A percentile compares a stretch with the other conserved stretches of the same genome.
These are phyloP conservation scores for Komagataella ulmi DNA, from an alignment of 805 yeast species.

Conservation along the genomic window DNA sequence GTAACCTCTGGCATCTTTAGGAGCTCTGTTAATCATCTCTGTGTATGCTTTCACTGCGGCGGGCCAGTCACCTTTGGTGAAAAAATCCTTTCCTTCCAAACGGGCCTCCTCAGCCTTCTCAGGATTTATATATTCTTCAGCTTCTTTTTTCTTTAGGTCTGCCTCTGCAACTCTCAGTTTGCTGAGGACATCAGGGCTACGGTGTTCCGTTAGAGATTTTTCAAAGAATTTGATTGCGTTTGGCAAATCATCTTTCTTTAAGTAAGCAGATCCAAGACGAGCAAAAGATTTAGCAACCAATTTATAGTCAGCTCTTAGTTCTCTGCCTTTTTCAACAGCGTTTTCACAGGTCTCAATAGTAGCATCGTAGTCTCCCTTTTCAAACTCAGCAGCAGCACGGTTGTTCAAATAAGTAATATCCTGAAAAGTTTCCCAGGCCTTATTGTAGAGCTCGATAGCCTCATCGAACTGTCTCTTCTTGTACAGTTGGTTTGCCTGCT, in stretches of 20 bases:
- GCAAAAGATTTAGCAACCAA: slow-evolving; percentile 86
- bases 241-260: slow-evolving; percentile 59
- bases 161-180: slow-evolving; percentile 84
- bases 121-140: slow-evolving; percentile 71
- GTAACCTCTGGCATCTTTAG: slow-evolving; percentile 91
- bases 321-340: slow-evolving; percentile 88
- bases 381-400: slow-evolving; percentile 96
- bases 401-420: slow-evolving; percentile 93
- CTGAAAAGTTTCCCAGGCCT: slow-evolving; percentile 70
- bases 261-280: slow-evolving; percentile 74
- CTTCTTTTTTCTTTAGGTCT: slow-evolving; percentile 67
- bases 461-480: slow-evolving; percentile 83
- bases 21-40: slow-evolving; percentile 96
- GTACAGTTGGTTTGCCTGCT: slow-evolving; percentile 77
- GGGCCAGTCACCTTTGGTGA: slow-evolving; percentile 93
- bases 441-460: slow-evolving; percentile 75
- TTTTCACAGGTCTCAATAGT: slow-evolving; percentile 69
- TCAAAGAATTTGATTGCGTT: slow-evolving; percentile 71
- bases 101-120: slow-evolving; percentile 94
- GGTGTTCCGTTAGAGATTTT: slow-evolving; percentile 90
- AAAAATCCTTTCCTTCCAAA: slow-evolving; percentile 77
- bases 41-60: slow-evolving; percentile 87
- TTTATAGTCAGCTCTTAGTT: slow-evolving; percentile 82
- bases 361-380: slow-evolving; percentile 81
- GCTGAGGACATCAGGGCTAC: slow-evolving; percentile 85